phyloP scores from a whole-genome alignment of 495 filamentous ascomycete genomes.

The Neurospora sublineolata region DNA sequence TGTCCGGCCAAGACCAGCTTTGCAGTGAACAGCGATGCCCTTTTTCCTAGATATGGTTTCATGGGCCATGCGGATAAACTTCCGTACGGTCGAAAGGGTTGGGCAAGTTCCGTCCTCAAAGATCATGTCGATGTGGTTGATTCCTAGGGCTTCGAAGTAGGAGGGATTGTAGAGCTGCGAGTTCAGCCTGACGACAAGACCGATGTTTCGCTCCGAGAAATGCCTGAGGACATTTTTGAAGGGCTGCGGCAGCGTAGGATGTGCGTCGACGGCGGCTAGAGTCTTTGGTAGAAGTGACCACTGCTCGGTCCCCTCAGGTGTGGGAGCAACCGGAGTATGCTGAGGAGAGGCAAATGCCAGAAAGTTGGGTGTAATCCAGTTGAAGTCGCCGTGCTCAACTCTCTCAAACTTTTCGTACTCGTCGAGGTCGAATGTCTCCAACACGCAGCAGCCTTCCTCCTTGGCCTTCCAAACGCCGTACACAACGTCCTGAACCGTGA shows the following conservation, averaged over 20 bases:
- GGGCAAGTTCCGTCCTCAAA: constrained; percentile 98
- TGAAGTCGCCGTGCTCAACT: constrained; percentile 98
- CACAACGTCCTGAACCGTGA: constrained; percentile 92
- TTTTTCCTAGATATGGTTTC: constrained; percentile 81
- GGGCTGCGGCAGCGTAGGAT: constrained; percentile 55
- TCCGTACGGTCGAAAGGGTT: constrained; percentile 67
- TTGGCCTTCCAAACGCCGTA: constrained; percentile 99
- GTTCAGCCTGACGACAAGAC: constrained; percentile 89
- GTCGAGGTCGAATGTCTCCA: constrained; percentile 85
- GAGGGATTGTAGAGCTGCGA: constrained; percentile 89
- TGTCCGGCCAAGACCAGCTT: constrained; percentile 91
- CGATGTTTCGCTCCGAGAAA: constrained; percentile 75
- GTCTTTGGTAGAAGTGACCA: constrained; percentile 62
- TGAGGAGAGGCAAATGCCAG: constrained; percentile 95
- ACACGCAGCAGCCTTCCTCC: constrained; percentile 74
- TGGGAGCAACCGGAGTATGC: constrained; percentile 57
- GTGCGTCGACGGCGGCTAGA: constrained; percentile 48
- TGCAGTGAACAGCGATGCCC: constrained; percentile 95
- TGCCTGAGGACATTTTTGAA: constrained; percentile 94
- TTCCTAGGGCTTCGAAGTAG: constrained; percentile 89
- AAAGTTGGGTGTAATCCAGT: constrained; percentile 93
- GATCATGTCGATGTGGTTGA: constrained; percentile 96
- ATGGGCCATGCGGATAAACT: constrained; percentile 90
- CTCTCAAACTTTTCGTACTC: constrained; percentile 95
- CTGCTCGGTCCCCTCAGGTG: constrained; percentile 56